Base-by-base conservation (phyloP, 1,284 basidiomycete genomes). In the Gomphus bonarii region DNA sequence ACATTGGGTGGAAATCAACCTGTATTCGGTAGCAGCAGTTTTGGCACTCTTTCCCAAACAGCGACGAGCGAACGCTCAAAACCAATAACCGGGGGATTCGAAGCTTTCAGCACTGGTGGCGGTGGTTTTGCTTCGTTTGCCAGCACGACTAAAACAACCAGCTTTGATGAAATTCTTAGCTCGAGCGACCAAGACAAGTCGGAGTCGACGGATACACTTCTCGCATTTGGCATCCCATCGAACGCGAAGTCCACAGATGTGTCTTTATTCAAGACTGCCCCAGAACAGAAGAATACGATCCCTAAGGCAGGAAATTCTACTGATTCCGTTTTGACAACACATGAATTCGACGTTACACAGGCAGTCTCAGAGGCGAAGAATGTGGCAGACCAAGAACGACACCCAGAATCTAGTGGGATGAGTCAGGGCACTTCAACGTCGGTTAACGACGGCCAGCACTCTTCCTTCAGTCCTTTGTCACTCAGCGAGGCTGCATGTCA, bases 61-160 rank as follows among this genome's bases (percentile, higher is more conserved):
- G 22, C 42, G 3, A 18, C 28, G 4, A 18, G n/a, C 20, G 56
- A 58, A 28, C 56, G 30, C 8, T 46, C 58, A 30, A 55, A 55
- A 30, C 48, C 57, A 18, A 42, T 58, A n/a, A 63, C 60, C 20
- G 70, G 73, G 53, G 78, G 68, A 1, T 81, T 81, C 63, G 67
- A 71, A 53, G 75, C 76, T 0, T 82, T 80, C 62, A 75, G 73
- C 50, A 71, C 72, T 7, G 62, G 69, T 8, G 61, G 73, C 6
- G 70, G 70, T 52, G 72, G 74, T 1, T 81, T 84, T 62, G 65
- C 70, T 9, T 67, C 75, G 10, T 69, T 73, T 57, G 67, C 71
- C 4, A 71, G 70, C 0, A 61, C 67, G 3, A 67, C 65, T 49
- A 71, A 31, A 11, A 9, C 25, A 12, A 16, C 72, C 51, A 72